Percentiles rank a stretch among this genome's conserved stretches.
Evolutionary conservation across 1,139 yeast genomes (phyloP).

Genomic region (Pichia sp.): DNA sequence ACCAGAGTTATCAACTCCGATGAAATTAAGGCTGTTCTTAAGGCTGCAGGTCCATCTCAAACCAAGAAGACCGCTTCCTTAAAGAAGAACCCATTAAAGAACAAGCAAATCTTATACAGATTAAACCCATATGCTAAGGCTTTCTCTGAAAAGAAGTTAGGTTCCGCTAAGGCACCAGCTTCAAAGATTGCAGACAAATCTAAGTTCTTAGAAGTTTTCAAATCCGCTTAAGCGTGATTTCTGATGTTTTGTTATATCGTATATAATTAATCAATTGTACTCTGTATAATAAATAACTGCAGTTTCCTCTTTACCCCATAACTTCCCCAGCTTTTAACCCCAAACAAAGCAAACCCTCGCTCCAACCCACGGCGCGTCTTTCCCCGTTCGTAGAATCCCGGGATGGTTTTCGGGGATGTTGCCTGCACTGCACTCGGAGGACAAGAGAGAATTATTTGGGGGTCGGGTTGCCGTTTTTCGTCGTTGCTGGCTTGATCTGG

Average conservation of each 20-base stretch:
- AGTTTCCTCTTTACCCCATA: too few species aligned
- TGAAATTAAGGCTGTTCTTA: conserved; percentile 95
- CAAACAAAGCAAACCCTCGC: too few species aligned
- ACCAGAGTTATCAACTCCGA: conserved; percentile 98
- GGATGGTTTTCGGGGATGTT: too few species aligned
- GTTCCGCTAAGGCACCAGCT: conserved; percentile 73
- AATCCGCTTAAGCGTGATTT: conserved; percentile 28
- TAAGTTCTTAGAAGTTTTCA: conserved; percentile 63
- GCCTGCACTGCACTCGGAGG: too few species aligned
- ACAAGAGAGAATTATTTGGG: too few species aligned
- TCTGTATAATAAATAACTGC: background rate
- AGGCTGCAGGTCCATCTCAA: conserved; percentile 92
- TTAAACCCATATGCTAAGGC: conserved; percentile 99
- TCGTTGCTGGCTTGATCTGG: too few species aligned
- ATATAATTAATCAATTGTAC: background rate
- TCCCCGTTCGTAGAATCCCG: too few species aligned
- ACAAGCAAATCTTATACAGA: conserved; percentile 97
- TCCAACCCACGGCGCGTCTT: too few species aligned
- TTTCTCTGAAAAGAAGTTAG: conserved; percentile 85
- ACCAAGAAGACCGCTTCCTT: conserved; percentile 93
- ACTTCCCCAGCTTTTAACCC: too few species aligned
- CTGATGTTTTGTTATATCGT: too few species aligned
- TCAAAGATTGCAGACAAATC: conserved; percentile 52
- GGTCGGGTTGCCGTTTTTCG: too few species aligned
- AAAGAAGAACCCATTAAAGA: conserved; percentile 99